These are phyloP conservation scores for Boeremia lycopersici DNA, from an alignment of 2,329 filamentous ascomycete genomes.

Conservation along the genomic window DNA sequence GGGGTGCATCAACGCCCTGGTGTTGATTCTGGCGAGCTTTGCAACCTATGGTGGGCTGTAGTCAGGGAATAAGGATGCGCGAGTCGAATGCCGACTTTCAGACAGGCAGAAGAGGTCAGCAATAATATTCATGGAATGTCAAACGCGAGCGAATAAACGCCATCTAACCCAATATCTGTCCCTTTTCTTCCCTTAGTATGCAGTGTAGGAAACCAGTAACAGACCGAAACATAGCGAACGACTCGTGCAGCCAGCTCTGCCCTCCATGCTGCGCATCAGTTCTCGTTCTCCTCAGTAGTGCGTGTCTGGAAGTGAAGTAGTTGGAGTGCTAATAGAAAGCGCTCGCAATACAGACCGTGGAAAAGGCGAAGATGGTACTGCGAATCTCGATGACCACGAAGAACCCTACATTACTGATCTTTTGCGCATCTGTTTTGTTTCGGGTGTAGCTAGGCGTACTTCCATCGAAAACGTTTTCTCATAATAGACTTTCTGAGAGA, in stretches of 20 bases:
- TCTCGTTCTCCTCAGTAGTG: background rate
- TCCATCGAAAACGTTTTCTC: background rate
- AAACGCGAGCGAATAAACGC: background rate
- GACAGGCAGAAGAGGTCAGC: background rate
- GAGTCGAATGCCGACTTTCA: background rate
- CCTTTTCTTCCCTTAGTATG: background rate
- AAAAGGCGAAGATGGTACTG: too few relatives aligned
- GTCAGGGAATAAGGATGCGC: background rate
- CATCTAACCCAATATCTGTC: background rate
- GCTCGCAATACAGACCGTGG: too few relatives aligned
- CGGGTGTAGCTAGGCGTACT: background rate
- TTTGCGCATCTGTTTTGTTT: background rate
- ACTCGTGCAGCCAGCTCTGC: background rate
- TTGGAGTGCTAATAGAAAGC: background rate
- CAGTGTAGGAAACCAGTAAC: background rate
- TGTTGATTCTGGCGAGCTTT: conserved; percentile 86
- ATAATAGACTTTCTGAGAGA: background rate
- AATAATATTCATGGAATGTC: background rate
- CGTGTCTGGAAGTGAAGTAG: background rate
- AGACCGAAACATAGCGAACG: conserved; percentile 3
- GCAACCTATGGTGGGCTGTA: conserved; percentile 88
- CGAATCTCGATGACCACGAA: too few relatives aligned
- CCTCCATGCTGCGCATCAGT: background rate
- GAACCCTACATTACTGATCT: background rate
- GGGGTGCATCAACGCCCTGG: conserved; percentile 81